Base-by-base conservation (phyloP, 108 stramenopile species). In the Licmophora abbreviata region DNA sequence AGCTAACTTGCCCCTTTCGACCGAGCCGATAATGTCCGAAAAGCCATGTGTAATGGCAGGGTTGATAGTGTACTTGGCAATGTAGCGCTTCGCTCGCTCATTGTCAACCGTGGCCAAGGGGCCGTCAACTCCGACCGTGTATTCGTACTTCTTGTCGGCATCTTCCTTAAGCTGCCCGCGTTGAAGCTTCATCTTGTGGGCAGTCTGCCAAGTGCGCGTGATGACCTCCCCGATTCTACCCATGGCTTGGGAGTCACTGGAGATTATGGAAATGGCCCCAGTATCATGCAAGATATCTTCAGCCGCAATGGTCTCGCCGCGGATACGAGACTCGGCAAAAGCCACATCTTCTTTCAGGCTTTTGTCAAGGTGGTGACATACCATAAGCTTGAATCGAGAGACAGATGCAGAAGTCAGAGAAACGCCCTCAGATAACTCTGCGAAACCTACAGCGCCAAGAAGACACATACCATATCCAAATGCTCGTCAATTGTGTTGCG, bases 21-120 rank as follows among this genome's bases (percentile, higher is more conserved):
- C 61, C 23, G 83, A 86, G 7, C 97, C 97, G 18, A 98, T 72
- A 61, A 94, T 47, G 54, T 95, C 80, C 15, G 76, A 59, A 82
- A 98, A 90, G 24, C 97, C 97, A 59, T 98, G 97, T 14, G 95
- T 86, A 50, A 98, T 86, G 41, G 93, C 93, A 14, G 97, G 97
- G 59, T 98, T 98, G 69, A 98, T 93, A 23, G 97, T 98, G 72
- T 98, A 98, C 64, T 98, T 98, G 37, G 97, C 95, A 28, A 98
- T 42, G 69, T 96, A 98, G 3, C 97, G 83, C 29, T 83, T 76
- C 32, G 92, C 93, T 3, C 97, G 83, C 33, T 80, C 71, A 51
- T 98, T 98, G 71, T 98, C 97, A 37, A 85, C 79, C 20, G 34
- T 44, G 6, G n/a, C n/a, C n/a, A 21, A 21, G n/a, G 12, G 3